A percentile compares a stretch with the other conserved stretches of the same genome.
Conservation (phyloP, 345 rosid species). For the Orychophragmus violaceus region DNA sequence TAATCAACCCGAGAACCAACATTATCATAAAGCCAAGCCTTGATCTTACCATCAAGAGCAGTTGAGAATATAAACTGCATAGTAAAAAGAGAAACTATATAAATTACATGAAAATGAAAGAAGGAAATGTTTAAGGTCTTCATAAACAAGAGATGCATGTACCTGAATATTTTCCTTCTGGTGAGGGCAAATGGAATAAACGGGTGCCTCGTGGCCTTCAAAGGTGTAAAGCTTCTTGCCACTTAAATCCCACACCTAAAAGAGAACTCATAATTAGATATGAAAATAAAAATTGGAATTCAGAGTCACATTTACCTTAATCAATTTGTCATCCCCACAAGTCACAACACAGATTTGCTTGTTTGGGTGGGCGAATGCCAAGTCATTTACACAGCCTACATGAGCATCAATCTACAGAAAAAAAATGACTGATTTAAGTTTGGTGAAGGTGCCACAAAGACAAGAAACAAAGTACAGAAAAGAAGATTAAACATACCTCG, state of each 20-base stretch:
- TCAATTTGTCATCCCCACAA: constrained; percentile 75
- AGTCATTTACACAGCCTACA: constrained; percentile 67
- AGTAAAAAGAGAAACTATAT: background rate
- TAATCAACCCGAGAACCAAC: constrained; percentile 79
- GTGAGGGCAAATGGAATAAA: constrained; percentile 65
- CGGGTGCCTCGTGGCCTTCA: constrained; percentile 72
- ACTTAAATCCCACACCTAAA: constrained; percentile 62
- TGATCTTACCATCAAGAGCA: constrained; percentile 80
- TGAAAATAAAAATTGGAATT: too few species aligned
- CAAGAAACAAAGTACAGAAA: background rate
- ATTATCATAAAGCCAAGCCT: constrained; percentile 87
- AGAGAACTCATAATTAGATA: background rate
- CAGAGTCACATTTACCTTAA: constrained; percentile 45
- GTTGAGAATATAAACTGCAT: constrained; percentile 86
- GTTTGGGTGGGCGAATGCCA: constrained; percentile 53
- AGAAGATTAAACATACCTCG: constrained; percentile 37
- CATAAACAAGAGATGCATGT: background rate
- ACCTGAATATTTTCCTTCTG: constrained; percentile 46
- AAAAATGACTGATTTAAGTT: background rate
- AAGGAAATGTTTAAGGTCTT: background rate
- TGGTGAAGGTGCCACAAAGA: background rate
- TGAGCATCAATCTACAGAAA: constrained; percentile 64
- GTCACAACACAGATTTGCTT: constrained; percentile 53
- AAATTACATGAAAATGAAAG: background rate
- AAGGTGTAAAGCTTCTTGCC: constrained; percentile 49